These are phyloP conservation scores for Gorgonomyces haynaldii DNA, from an alignment of 192 early-diverging fungal species.

Conservation along the genomic window DNA sequence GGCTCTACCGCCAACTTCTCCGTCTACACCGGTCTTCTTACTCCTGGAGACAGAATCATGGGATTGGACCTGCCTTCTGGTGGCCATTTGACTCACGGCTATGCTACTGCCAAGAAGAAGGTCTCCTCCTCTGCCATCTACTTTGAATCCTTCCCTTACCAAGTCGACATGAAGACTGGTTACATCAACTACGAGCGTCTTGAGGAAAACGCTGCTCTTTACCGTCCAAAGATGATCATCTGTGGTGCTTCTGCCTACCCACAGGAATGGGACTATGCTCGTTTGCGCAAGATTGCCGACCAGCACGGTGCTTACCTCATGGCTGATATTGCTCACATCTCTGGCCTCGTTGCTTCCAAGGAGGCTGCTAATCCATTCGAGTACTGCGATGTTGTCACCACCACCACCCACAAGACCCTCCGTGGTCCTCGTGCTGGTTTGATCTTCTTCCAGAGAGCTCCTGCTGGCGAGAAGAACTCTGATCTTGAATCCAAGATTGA, in stretches of 20 bases:
- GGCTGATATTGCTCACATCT: constrained; percentile 98
- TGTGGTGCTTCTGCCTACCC: constrained; percentile 98
- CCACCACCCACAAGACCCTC: constrained; percentile 99
- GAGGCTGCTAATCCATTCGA: constrained; percentile 92
- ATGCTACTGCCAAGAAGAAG: constrained; percentile 99
- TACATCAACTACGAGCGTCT: constrained; percentile 89
- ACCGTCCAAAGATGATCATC: constrained; percentile 96
- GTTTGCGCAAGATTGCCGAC: constrained; percentile 94
- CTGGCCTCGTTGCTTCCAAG: constrained; percentile 82
- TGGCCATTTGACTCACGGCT: constrained; percentile 86
- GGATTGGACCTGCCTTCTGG: constrained; percentile 97
- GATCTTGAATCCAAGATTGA: constrained; percentile 92
- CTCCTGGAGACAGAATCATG: constrained; percentile 98
- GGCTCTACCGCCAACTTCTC: constrained; percentile 98
- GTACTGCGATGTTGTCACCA: constrained; percentile 97
- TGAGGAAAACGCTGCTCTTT: constrained; percentile 84
- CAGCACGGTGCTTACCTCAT: constrained; percentile 91
- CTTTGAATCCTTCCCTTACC: constrained; percentile 99
- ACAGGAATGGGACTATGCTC: constrained; percentile 96
- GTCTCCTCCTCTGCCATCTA: constrained; percentile 98
- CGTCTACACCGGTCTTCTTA: constrained; percentile 86
- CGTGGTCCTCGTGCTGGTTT: constrained; percentile 98
- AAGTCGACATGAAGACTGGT: constrained; percentile 79
- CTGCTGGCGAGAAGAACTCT: constrained; percentile 51
- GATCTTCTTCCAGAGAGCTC: constrained; percentile 91